Base-by-base conservation (phyloP, 2,329 filamentous ascomycete species). In the Neonectria sp. region DNA sequence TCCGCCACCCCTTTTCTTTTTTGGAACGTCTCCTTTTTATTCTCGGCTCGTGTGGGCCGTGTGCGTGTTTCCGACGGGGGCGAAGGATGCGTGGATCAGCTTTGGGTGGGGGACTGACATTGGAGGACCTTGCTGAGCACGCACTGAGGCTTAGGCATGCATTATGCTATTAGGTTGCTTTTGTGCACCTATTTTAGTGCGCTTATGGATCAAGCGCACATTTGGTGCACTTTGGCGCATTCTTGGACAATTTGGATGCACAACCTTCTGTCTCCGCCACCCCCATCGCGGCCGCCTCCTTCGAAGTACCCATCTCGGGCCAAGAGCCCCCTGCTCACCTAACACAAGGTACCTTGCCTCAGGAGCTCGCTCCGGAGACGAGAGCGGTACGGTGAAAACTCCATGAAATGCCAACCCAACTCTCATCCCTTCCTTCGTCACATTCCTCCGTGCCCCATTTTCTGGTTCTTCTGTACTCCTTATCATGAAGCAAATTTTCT, bases 1-100 rank as follows among this genome's bases (percentile, higher is more conserved):
- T 52, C 49, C 49, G 51, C 51, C 51, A 53, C 51, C 29, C 51
- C 51, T 35, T 53, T 53, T 53, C 37, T 53, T 53, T 53, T 53
- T 53, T 53, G 51, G 51, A 52, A 33, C 8, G 17, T 53, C 51
- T 15, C 51, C 31, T 35, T 35, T 31, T 35, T 52, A 52, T 52
- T 33, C 31, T 52, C 17, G 49, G 29, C 27, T 21, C 5, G 49
- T 33, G 48, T 35, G 51, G 29, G 21, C 31, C 49, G n/a, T 33
- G 49, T 24, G 21, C 29, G 9, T 52, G 49, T 33, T 52, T 35
- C 27, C 49, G 49, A 52, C 49, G 29, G 31, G 17, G 31, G 51
- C 31, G n/a, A 37, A 35, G 51, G 51, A 35, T 52, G 49, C 29
- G 29, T 52, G 49, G 49, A 52, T 52, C 49, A 21, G 40, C n/a